These are phyloP conservation scores for Candida coquimbonensis DNA, from an alignment of 805 yeast species.

Conservation along the genomic window DNA sequence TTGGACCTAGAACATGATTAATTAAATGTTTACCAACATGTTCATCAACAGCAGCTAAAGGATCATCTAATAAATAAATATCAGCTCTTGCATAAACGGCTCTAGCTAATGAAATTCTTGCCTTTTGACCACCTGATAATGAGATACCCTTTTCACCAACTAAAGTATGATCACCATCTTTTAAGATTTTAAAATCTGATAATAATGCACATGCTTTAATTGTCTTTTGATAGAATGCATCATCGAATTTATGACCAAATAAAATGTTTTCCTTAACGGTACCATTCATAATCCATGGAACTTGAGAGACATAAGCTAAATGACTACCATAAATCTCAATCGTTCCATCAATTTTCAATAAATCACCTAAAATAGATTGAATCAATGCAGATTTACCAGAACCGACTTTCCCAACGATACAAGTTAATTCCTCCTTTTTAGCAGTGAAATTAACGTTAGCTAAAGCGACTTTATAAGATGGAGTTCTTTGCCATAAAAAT, in stretches of 20 bases:
- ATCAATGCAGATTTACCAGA: conserved; percentile 84
- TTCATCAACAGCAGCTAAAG: conserved; percentile 94
- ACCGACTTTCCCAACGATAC: conserved; percentile 88
- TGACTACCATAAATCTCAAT: conserved; percentile 63
- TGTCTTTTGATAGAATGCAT: conserved; percentile 72
- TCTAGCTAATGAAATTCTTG: conserved; percentile 87
- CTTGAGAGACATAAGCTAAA: conserved; percentile 83
- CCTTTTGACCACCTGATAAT: conserved; percentile 95
- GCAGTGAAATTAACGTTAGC: conserved; percentile 56
- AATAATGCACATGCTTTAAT: conserved; percentile 82
- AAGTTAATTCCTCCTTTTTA: conserved; percentile 68
- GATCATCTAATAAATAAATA: conserved; percentile 83
- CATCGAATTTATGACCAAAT: conserved; percentile 82
- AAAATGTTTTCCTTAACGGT: conserved; percentile 84
- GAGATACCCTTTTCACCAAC: conserved; percentile 98
- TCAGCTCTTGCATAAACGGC: conserved; percentile 96
- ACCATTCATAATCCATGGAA: conserved; percentile 97
- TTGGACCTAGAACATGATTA: conserved; percentile 73
- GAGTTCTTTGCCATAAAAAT: conserved; percentile 72
- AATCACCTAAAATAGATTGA: conserved; percentile 76
- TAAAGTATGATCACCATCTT: conserved; percentile 84
- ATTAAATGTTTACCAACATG: conserved; percentile 88
- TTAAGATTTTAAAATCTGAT: conserved; percentile 69
- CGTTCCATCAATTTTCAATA: conserved; percentile 64
- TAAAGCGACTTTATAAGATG: conserved; percentile 62